These are phyloP conservation scores for Pythium rishiriense DNA, from an alignment of 352 stramenopile genomes.

Conservation along the genomic window DNA sequence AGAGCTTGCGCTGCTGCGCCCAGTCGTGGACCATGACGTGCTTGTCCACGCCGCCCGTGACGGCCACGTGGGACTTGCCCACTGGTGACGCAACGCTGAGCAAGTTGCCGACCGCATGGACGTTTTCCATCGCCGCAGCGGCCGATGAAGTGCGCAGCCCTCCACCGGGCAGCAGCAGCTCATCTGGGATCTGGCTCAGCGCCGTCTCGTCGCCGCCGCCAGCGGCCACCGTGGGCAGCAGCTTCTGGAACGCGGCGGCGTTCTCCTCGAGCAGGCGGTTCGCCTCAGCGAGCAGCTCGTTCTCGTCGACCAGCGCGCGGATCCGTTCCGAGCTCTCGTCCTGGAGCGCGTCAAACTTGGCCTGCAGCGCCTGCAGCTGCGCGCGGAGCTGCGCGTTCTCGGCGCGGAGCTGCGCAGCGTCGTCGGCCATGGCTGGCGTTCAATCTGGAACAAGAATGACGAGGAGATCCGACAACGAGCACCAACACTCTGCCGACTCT, in stretches of 20 bases:
- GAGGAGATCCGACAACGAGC: background rate
- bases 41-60: conserved; percentile 79
- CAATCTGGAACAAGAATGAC: background rate
- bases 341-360: conserved; percentile 48
- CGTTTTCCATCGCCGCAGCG: conserved; percentile 37
- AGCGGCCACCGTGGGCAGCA: conserved; percentile 25
- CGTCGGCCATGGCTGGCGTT: conserved; percentile 5
- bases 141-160: conserved; percentile 33
- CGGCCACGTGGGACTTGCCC: conserved; percentile 38
- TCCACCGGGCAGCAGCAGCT: conserved; percentile 60
- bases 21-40: conserved; percentile 71
- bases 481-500: background rate
- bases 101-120: conserved; percentile 69
- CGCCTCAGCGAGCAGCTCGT: conserved; percentile 69
- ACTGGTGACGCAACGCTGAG: conserved; percentile 58
- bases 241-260: conserved; percentile 30
- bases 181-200: conserved; percentile 58
- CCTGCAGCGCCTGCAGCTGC: conserved; percentile 48
- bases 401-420: conserved; percentile 21
- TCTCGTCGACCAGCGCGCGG: conserved; percentile 65
- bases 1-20: conserved; percentile 46
- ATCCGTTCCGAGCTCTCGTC: conserved; percentile 40
- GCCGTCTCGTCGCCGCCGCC: background rate
- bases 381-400: conserved; percentile 54
- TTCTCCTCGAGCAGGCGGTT: conserved; percentile 72